Evolutionary conservation across 345 rosid genomes (phyloP).

Genomic region (Anacardium occidentale): DNA sequence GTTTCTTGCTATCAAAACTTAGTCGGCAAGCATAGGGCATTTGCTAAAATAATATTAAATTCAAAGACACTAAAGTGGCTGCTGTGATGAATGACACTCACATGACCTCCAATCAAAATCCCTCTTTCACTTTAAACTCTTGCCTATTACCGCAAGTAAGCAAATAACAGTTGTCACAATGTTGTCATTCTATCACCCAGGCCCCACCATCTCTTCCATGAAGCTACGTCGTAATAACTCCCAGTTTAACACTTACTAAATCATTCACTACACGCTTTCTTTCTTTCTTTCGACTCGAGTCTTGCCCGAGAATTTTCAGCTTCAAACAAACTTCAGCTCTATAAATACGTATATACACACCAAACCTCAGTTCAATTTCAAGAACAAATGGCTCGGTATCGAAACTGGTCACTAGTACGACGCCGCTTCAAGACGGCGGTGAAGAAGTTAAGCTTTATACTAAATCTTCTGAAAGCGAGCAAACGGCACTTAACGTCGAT

Average conservation of each 20-base stretch:
- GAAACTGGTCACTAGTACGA: constrained; percentile 12
- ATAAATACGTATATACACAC: background rate
- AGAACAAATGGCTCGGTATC: constrained; percentile 19
- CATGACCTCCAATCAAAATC: background rate
- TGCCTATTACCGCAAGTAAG: background rate
- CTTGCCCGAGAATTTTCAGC: constrained; percentile 21
- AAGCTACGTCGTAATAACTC: background rate
- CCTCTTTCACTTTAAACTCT: background rate
- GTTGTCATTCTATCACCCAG: background rate
- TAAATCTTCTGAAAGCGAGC: constrained; percentile 7
- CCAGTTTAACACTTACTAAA: background rate
- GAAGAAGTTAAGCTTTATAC: constrained; percentile 25
- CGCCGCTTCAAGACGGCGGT: constrained; percentile 28
- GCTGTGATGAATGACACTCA: background rate
- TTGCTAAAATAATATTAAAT: background rate
- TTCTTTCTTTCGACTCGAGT: background rate
- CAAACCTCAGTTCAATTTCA: background rate
- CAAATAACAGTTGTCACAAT: background rate
- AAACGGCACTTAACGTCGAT: constrained; percentile 29
- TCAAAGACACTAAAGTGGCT: background rate
- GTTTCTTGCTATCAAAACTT: background rate
- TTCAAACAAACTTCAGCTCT: background rate
- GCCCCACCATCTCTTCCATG: background rate
- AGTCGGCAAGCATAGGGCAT: background rate
- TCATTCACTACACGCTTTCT: too few relatives aligned